Evolutionary conservation across 164 flowering plant genomes (phyloP), one percentile per base, ranked within the genome.

Genomic region (Berberis thunbergii): DNA sequence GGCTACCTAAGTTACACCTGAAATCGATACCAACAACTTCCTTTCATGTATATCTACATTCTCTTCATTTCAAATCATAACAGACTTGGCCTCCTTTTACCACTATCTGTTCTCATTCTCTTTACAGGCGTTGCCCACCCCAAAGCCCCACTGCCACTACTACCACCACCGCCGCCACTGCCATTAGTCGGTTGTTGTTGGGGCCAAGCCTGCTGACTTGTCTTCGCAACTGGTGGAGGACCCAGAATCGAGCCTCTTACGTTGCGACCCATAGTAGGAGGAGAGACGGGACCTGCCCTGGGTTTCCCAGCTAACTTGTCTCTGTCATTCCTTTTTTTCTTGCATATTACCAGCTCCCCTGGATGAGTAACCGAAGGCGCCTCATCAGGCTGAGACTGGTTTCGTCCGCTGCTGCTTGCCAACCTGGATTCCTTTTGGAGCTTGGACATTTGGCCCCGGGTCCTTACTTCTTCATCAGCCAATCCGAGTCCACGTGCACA

Each of bases 41-140:
- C 59, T 68, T 61, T 65, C 65, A 55, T 38, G 26, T 67, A 69
- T 76, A 73, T 69, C 65, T 75, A 68, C 68, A 66, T 57, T 67
- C 57, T 13, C 58, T 49, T 67, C n/a, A 11, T 63, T n/a, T 63
- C 38, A 2, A 61, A 46, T 87, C 83, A 89, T 66, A 85, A 75
- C 77, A 86, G 89, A 79, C 88, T 91, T 3, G 91, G 94, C 74
- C 97, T 80, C 69, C 98, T 79, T 74, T 83, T 94, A 50, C 91
- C 97, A 50, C 88, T 65, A 79, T 87, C 98, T 58, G 98, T 85
- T 68, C 98, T 82, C 85, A 83, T 69, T 69, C 91, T 79, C 84
- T 94, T 94, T 44, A 94, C 98, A 53, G 97, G 97, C 69, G 87
- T 91, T 8, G 98, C 93, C 98, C 98, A 94, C 26, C 91, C 86